These are phyloP conservation scores for Psilocybe cubensis DNA, from an alignment of 768 basidiomycete species.

Conservation along the genomic window DNA sequence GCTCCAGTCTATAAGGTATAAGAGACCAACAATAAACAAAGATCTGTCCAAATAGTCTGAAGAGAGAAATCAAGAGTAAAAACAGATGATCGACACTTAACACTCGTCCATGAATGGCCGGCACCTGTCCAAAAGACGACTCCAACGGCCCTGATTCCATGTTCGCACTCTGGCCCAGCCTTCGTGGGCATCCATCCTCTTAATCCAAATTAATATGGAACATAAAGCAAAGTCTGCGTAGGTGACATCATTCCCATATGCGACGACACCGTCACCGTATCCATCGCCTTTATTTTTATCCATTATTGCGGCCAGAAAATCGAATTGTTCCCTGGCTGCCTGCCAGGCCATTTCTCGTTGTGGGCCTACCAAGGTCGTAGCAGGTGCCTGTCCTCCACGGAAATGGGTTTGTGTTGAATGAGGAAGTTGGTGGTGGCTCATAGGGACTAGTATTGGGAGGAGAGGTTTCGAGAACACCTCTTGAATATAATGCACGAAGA, in stretches of 20 bases:
- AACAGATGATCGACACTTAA: too few species aligned
- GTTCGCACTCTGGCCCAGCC: conserved; percentile 70
- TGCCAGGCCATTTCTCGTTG: conserved; percentile 69
- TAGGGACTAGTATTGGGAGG: conserved; percentile 70
- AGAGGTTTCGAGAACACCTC: conserved; percentile 69
- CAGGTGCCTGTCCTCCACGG: conserved; percentile 25
- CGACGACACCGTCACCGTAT: conserved; percentile 67
- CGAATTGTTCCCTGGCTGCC: conserved; percentile 67
- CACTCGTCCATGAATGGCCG: conserved; percentile 67
- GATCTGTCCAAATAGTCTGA: too few species aligned
- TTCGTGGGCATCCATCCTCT: conserved; percentile 72
- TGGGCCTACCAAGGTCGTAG: conserved; percentile 32
- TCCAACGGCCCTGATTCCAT: conserved; percentile 76
- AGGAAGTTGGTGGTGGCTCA: conserved; percentile 65
- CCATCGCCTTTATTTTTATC: conserved; percentile 70
- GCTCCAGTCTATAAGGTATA: neutral
- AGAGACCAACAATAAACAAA: neutral
- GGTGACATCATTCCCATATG: conserved; percentile 65
- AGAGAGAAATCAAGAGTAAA: neutral
- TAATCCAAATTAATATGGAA: conserved; percentile 74
- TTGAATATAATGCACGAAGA: conserved; percentile 73
- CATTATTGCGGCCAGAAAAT: conserved; percentile 64
- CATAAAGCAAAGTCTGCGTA: conserved; percentile 80
- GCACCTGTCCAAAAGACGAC: conserved; percentile 63
- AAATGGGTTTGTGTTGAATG: conserved; percentile 58